Evolutionary conservation across 805 yeast species (phyloP), one percentile per base, ranked within the genome.

Genomic region (Suhomyces sp.): DNA sequence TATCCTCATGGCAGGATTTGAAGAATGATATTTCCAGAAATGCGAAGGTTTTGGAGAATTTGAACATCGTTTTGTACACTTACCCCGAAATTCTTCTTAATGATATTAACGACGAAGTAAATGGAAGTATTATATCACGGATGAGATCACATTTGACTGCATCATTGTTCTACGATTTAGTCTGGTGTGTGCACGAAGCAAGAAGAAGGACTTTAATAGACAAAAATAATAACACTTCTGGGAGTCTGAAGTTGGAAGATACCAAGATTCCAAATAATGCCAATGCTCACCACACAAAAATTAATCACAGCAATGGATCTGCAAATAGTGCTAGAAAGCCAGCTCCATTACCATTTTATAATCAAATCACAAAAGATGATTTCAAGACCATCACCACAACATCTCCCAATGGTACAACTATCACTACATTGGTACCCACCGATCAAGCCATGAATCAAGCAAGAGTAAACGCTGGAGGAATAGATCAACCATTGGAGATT

Each of bases 121-220:
- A 51, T 11, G 65, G 66, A 5, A 63, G 70, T 23, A 84, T 90
- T 19, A 85, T 90, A 31, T 76, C 85, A 3, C 72, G 90, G 39
- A 90, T 90, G 95, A 74, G 97, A 51, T 86, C 95, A 0, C 97
- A 90, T 59, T 68, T 90, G 47, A 84, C 96, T 0, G 95, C 93
- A 1, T 88, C 96, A 0, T 60, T 90, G 34, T 90, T 90, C 50
- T 90, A 90, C 54, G 97, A 90, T 58, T 69, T 90, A 34, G 91
- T 90, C 9, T 88, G 95, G 88, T 84, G 95, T 56, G 83, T 90
- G 31, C 97, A 90, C 59, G 97, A 90, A 53, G 96, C 96, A 1
- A 72, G 95, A 55, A 70, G 96, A 54, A 68, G 95, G 35, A 65
- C 68, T 19, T 54, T 60, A 23, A 56, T 60, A 6, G 66, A 58